Base-by-base conservation (phyloP, 306 rosid species). In the Sicyos edulis region DNA sequence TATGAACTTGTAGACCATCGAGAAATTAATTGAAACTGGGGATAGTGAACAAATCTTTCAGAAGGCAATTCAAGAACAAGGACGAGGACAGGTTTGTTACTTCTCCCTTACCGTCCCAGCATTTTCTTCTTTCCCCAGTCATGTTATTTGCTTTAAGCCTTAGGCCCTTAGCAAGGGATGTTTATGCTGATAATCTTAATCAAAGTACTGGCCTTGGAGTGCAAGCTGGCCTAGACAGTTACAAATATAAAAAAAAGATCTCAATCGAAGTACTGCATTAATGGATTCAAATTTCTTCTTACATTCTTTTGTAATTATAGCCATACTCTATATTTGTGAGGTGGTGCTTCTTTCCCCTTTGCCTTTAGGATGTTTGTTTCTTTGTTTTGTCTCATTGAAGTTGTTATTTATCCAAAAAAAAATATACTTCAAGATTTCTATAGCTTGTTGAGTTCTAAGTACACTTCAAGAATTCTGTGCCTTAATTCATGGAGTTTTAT, bases 41-140 rank as follows among this genome's bases (percentile, higher is more conserved):
- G 97, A 93, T 24, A 84, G 97, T 53, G 97, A 93, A 81, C 96
- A 93, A 74, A 90, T 90, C 78, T 93, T 90, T 82, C 88, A 90
- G 62, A 93, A 93, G 87, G 98, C 98, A 60, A 88, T 93, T 75
- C 96, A 83, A 50, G 96, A 93, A 82, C 98, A 93, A 78, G 98
- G 98, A 26, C 83, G 98, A 83, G 97, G 97, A 82, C 97, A 76
- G 98, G 98, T 93, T 56, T 68, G 71, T 74, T 79, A 52, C 52
- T 76, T 44, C 59, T 14, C 6, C 67, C 54, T 63, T 66, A 66
- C 49, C 54, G 22, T 66, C 52, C 26, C 56, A 44, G 51, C 29
- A 10, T 51, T 42, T 22, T 24, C 40, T 42, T 42, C 47, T 42
- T 42, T 42, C 47, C 73, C 40, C 14, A 22, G 60, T 51, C 20